A percentile compares a stretch with the other conserved stretches of the same genome.
phyloP scores from a whole-genome alignment of 1,284 basidiomycete species.

The Malassezia caprae region DNA sequence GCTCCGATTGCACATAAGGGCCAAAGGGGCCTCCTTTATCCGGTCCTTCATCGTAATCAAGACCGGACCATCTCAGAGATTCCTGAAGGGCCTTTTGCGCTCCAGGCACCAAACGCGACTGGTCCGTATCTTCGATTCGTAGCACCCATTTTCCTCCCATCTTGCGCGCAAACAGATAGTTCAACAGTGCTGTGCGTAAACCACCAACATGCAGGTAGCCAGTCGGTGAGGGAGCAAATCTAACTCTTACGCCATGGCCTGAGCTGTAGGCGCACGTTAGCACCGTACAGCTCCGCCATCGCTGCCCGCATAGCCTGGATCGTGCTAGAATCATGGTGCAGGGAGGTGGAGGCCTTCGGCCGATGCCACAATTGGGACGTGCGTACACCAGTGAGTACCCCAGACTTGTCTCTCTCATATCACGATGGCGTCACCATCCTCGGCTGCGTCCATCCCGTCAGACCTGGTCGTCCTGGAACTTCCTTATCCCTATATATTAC shows the following conservation, averaged over 20 bases:
- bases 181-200: constrained; percentile 88
- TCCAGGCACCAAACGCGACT: constrained; percentile 58
- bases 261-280: neutral
- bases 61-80: constrained; percentile 79
- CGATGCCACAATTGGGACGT: neutral
- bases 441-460: constrained; percentile 21
- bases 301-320: neutral
- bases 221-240: constrained; percentile 95
- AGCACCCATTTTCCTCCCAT: constrained; percentile 77
- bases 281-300: neutral
- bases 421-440: neutral
- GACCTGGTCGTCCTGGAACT: constrained; percentile 38
- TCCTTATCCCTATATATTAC: constrained; percentile 42
- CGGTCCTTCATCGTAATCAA: constrained; percentile 80
- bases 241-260: constrained; percentile 51
- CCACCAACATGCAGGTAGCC: constrained; percentile 89
- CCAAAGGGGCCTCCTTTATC: constrained; percentile 45
- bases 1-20: constrained; percentile 61
- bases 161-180: constrained; percentile 73
- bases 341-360: constrained; percentile 2
- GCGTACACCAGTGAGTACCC: neutral
- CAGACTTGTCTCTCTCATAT: neutral
- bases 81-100: constrained; percentile 69
- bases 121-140: constrained; percentile 88
- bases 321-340: neutral